Base-by-base conservation (phyloP, 176 grass and related monocot species). In the Echinochloa phyllopogon region DNA sequence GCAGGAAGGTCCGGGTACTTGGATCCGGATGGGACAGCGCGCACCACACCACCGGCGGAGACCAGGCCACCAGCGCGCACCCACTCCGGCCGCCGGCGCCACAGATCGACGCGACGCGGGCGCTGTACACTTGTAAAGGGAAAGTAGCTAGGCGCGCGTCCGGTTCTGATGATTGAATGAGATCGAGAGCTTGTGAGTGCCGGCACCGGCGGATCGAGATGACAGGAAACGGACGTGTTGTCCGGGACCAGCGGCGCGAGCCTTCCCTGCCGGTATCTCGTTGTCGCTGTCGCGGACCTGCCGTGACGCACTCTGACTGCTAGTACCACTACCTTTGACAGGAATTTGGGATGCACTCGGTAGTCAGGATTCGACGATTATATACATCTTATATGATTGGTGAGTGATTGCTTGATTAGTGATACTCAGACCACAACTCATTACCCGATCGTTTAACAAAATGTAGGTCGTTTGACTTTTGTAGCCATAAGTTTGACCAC, bases 111-210 rank as follows among this genome's bases (percentile, higher is more conserved):
- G 29, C n/a, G 74, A 13, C 37, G 56, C 41, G 17, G 21, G 36
- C 52, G 1, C 8, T 44, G 8, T 11, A 65, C 80, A 84, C 82
- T 16, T 75, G 59, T 75, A 80, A 85, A 89, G 82, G 5, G 50
- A 41, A 56, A 23, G 51, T 58, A 3, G n/a, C n/a, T n/a, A n/a
- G 47, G 33, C 63, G 82, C n/a, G 51, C 25, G 70, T 64, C 50
- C 48, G 20, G 78, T 67, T 21, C 80, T 18, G 58, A 80, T 89
- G 57, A 69, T 74, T 72, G 65, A 44, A 8, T 17, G 17, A 63
- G 38, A 81, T 36, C n/a, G 39, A 3, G 21, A 47, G 68, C 6
- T 8, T 4, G 69, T 4, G n/a, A 5, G 2, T 25, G 43, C 18
- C 61, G 50, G 79, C 29, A 76, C 72, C 72, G 61, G 51, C 27